Base-by-base conservation (phyloP, 1,284 basidiomycete genomes). In the Rhodotorula sp. region DNA sequence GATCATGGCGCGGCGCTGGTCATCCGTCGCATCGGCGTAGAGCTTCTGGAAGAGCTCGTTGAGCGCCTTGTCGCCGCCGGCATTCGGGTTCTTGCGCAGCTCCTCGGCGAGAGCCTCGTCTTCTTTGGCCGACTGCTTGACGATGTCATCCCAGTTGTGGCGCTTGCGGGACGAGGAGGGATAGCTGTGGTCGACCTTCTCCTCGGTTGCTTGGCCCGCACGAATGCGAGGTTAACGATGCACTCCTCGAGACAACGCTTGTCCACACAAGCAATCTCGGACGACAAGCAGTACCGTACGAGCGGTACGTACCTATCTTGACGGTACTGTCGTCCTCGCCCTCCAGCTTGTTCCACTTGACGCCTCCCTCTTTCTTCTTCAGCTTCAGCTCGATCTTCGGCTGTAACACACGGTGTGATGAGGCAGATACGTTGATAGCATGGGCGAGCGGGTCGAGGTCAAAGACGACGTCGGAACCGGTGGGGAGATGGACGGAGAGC, bases 1-100 rank as follows among this genome's bases (percentile, higher is more conserved):
- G 87, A 96, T 88, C 92, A 97, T 97, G 0, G 94, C 94, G 51
- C 88, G 85, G 77, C 84, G 92, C 77, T 96, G 90, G 0, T 92
- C 90, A 78, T 95, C 92, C 19, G 92, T 76, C 22, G 78, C 90
- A 78, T 90, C 89, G 5, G 84, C 84, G 77, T 90, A 97, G 68
- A 97, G 86, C 82, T 79, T 77, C 36, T 81, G 78, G 72, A 84
- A 84, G 56, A 84, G 78, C 61, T 80, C 72, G 70, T 80, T 78
- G n/a, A 78, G 68, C 19, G 75, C 77, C 54, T 59, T 64, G 78
- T 92, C 91, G 27, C 91, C 91, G 48, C 89, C 89, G 17, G 87
- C 86, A 79, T 93, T 93, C 6, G 91, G 89, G 79, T 93, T 90
- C 74, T 92, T 86, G 20, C 87, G 83, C 84, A 82, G 86, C 85